A percentile compares a stretch with the other conserved stretches of the same genome.
These are phyloP conservation scores for Trichoderma sp. DNA, from an alignment of 2,329 filamentous ascomycete species.

Conservation along the genomic window DNA sequence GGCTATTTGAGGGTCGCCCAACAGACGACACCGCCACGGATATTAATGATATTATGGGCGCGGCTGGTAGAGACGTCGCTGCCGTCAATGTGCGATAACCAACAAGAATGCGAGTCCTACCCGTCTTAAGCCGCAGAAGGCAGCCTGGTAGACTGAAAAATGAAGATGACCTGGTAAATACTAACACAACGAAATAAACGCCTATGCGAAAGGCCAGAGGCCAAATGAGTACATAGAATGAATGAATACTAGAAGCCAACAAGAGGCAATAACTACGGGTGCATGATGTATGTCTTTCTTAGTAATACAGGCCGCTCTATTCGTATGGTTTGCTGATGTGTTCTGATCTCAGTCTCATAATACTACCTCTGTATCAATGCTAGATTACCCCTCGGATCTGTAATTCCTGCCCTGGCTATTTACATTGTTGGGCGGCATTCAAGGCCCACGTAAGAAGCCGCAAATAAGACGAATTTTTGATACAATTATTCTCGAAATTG, in stretches of 20 bases:
- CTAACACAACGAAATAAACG: background rate
- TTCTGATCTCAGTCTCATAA: background rate
- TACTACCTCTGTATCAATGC: background rate
- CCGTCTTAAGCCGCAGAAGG: background rate
- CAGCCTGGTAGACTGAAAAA: background rate
- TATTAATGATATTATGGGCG: conserved; percentile 66
- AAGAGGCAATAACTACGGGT: background rate
- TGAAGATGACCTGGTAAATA: background rate
- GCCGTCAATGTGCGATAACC: conserved; percentile 20
- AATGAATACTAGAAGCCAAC: background rate
- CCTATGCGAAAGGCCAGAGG: background rate
- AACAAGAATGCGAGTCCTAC: background rate
- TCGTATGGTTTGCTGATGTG: background rate
- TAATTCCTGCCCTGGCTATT: background rate
- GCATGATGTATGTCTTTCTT: background rate
- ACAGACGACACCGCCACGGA: conserved; percentile 54
- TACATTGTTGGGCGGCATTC: too few species aligned
- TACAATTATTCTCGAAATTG: too few species aligned
- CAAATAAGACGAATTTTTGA: too few species aligned
- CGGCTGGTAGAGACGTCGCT: conserved; percentile 46
- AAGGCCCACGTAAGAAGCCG: too few species aligned
- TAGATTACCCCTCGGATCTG: background rate
- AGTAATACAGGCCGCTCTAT: background rate
- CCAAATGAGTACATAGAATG: conserved; percentile 1
- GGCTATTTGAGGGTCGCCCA: conserved; percentile 72